Evolutionary conservation across 352 stramenopile species (phyloP).

Genomic region (Phytophthora colocasiae): DNA sequence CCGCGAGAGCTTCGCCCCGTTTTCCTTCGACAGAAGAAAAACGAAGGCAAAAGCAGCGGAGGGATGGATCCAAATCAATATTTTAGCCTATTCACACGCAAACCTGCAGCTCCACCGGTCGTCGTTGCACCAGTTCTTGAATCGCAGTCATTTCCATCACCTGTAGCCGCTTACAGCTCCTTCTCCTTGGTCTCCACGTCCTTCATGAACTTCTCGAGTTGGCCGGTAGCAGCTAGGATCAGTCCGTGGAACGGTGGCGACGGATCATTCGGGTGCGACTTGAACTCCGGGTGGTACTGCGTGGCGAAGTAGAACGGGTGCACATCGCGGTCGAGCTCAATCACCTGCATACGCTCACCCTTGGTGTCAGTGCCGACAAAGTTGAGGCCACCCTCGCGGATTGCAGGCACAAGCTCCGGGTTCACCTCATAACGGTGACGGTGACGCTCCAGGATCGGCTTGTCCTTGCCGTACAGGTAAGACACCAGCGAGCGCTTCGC

Average conservation of each 20-base stretch:
- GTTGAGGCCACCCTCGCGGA: constrained; percentile 94
- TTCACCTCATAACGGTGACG: constrained; percentile 99
- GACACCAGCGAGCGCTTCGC: constrained; percentile 88
- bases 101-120: constrained; percentile 27
- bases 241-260: constrained; percentile 98
- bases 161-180: constrained; percentile 27
- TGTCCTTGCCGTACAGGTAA: constrained; percentile 91
- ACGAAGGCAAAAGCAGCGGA: constrained; percentile 33
- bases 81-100: constrained; percentile 51
- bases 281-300: constrained; percentile 99
- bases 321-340: constrained; percentile 94
- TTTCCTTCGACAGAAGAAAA: constrained; percentile 49
- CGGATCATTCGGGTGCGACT: constrained; percentile 95
- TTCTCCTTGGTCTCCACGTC: constrained; percentile 43
- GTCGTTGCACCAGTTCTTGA: constrained; percentile 13
- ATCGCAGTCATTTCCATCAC: constrained; percentile 28
- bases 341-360: constrained; percentile 98
- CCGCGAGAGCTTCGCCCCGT: constrained; percentile 49
- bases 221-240: constrained; percentile 89
- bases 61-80: constrained; percentile 33
- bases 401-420: constrained; percentile 92
- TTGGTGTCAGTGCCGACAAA: constrained; percentile 99
- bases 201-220: constrained; percentile 79
- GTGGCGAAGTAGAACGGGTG: constrained; percentile 99
- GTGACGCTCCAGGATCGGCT: constrained; percentile 96